Base-by-base conservation (phyloP, 345 rosid species). In the Ailanthus altissimus region DNA sequence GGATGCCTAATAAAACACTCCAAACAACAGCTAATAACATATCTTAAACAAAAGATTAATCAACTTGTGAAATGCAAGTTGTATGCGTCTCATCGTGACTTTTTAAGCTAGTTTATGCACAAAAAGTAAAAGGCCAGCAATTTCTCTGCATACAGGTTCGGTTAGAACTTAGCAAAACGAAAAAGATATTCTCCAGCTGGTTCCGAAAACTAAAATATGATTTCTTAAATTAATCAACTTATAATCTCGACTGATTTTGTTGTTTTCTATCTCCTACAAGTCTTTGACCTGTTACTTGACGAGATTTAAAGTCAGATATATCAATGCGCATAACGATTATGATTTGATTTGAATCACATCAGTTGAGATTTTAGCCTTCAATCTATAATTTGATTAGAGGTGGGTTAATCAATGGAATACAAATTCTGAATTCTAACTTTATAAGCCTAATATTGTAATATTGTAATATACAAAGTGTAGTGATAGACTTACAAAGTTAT, bases 181-280 rank as follows among this genome's bases (percentile, higher is more conserved):
- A 18, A 54, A 20, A 18, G 1, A 54, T 54, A 58, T 32, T 62
- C 32, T 62, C 66, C 66, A 62, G 66, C 66, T 62, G 66, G 66
- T 62, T 62, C 45, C 28, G 36, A 32, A 0, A 23, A 58, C 62
- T 25, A 58, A 56, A 60, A 14, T 60, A 15, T 26, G 36, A 1
- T 23, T 59, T 6, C 16, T 23, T 23, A 26, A 32, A 26, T 32
- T 32, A 14, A 61, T 23, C 42, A 32, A 62, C 18, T n/a, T 16
- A 8, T 32, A 32, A 62, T 32, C 66, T 32, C 0, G 2, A 2
- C 32, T 32, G 64, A 32, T 62, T 32, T 62, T 32, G 8, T 16
- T 0, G 66, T 62, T 62, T 62, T 62, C 2, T 62, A 36, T 16
- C 10, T 15, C 6, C 32, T 14, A 28, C 23, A 49, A 18, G 40